A percentile compares a stretch with the other conserved stretches of the same genome.
These are phyloP conservation scores for Phytophthora ohioensis DNA, from an alignment of 352 stramenopile species.

Conservation along the genomic window DNA sequence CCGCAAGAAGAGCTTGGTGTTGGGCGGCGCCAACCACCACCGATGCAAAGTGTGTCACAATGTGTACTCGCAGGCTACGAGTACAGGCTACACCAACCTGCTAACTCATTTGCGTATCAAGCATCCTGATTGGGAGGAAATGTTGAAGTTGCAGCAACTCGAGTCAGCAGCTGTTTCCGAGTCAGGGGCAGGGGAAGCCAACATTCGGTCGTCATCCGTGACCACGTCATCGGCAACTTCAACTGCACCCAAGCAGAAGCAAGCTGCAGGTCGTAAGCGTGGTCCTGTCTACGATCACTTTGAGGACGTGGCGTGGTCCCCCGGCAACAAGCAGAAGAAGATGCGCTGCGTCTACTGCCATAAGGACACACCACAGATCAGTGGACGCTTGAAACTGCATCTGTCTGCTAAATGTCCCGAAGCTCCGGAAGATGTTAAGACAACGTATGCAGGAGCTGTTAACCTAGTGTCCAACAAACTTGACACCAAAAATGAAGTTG, in stretches of 20 bases:
- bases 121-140: conserved; percentile 40
- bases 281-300: conserved; percentile 50
- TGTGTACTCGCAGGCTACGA: conserved; percentile 41
- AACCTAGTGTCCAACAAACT: neutral
- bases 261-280: conserved; percentile 38
- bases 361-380: conserved; percentile 36
- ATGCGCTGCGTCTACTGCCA: conserved; percentile 48
- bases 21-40: conserved; percentile 40
- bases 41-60: conserved; percentile 46
- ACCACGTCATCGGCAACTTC: conserved; percentile 19
- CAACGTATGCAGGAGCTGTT: conserved; percentile 18
- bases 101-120: conserved; percentile 53
- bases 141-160: conserved; percentile 28
- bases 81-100: conserved; percentile 51
- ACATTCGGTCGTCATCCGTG: neutral
- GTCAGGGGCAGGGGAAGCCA: neutral
- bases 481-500: neutral
- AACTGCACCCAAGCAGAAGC: conserved; percentile 21
- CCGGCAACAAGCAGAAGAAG: conserved; percentile 30
- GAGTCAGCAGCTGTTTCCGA: neutral
- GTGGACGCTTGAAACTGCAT: conserved; percentile 44
- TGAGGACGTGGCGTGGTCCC: conserved; percentile 27
- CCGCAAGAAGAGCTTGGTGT: conserved; percentile 28
- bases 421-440: conserved; percentile 30
- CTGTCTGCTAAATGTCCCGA: conserved; percentile 26